Percentiles rank a stretch among this genome's conserved stretches.
Conservation (phyloP, 169 alveolate genomes). For the Eimeria sp. region DNA sequence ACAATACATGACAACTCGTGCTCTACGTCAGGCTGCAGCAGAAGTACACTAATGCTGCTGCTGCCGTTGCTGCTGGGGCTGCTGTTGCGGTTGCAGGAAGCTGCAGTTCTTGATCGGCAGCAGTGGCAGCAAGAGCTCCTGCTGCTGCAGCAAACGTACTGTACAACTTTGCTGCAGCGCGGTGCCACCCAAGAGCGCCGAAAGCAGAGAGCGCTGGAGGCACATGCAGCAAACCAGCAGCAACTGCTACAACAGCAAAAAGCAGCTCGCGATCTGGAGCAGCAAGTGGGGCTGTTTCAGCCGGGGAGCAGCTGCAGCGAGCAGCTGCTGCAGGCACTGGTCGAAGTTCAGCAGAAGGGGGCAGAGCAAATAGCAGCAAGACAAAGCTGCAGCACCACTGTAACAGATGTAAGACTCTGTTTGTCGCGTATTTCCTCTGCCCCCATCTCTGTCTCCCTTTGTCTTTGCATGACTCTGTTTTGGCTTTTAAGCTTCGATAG, state of each 20-base stretch:
- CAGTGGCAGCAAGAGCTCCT: constrained; percentile 30
- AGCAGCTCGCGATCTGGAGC: constrained; percentile 29
- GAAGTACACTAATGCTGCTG: background rate
- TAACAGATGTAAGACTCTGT: background rate
- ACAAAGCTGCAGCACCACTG: background rate
- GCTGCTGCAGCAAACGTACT: constrained; percentile 45
- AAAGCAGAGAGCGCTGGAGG: background rate
- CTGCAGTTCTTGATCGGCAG: constrained; percentile 1
- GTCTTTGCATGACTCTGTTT: no score
- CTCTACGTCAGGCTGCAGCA: background rate
- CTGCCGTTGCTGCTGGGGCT: constrained; percentile 40
- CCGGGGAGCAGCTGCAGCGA: background rate
- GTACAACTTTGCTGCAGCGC: constrained; percentile 15
- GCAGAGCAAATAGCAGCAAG: background rate
- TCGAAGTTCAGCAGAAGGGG: background rate
- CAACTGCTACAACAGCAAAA: constrained; percentile 25
- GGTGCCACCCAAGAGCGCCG: background rate
- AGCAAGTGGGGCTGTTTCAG: constrained; percentile 33
- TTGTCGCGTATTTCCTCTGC: background rate
- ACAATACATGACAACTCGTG: no score
- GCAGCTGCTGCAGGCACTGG: constrained; percentile 12
- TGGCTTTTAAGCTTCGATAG: no score
- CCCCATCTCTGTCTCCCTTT: background rate
- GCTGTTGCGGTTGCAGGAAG: constrained; percentile 40
- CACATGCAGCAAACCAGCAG: constrained; percentile 43